These are phyloP conservation scores for Aspergillus ostianus DNA, from an alignment of 495 filamentous ascomycete species.

Conservation along the genomic window DNA sequence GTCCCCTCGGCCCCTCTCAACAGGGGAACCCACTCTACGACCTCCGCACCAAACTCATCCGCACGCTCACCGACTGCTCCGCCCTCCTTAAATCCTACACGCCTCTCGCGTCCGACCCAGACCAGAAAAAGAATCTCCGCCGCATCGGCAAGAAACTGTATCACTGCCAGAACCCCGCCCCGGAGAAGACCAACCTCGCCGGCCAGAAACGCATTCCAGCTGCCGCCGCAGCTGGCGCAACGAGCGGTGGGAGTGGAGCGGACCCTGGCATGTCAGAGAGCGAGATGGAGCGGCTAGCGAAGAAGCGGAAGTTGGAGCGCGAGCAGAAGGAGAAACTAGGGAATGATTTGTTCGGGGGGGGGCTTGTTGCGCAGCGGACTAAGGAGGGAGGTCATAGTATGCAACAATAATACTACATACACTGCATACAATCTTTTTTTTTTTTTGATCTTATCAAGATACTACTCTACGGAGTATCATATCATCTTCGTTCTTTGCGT, in stretches of 20 bases:
- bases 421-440: background rate
- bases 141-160: slow-evolving; percentile 70
- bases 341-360: slow-evolving; percentile 42
- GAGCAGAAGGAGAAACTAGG: slow-evolving; percentile 14
- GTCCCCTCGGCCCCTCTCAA: slow-evolving; percentile 16
- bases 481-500: too few species aligned
- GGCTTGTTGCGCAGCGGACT: slow-evolving; percentile 38
- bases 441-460: too few species aligned
- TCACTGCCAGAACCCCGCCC: slow-evolving; percentile 68
- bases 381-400: slow-evolving; percentile 19
- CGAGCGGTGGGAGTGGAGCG: slow-evolving; percentile 9
- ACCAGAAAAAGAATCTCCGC: slow-evolving; percentile 52
- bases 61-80: slow-evolving; percentile 42
- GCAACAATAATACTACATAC: background rate
- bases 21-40: slow-evolving; percentile 28
- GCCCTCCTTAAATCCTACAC: slow-evolving; percentile 37
- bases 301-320: slow-evolving; percentile 43
- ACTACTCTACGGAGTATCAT: too few species aligned
- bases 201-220: slow-evolving; percentile 42
- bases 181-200: slow-evolving; percentile 45
- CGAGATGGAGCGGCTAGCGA: slow-evolving; percentile 43
- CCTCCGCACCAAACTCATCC: slow-evolving; percentile 42
- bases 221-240: slow-evolving; percentile 8
- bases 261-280: slow-evolving; percentile 37
- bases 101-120: slow-evolving; percentile 42